These are phyloP conservation scores for Furcasterigmium sp. DNA, from an alignment of 2,329 filamentous ascomycete species.

Conservation along the genomic window DNA sequence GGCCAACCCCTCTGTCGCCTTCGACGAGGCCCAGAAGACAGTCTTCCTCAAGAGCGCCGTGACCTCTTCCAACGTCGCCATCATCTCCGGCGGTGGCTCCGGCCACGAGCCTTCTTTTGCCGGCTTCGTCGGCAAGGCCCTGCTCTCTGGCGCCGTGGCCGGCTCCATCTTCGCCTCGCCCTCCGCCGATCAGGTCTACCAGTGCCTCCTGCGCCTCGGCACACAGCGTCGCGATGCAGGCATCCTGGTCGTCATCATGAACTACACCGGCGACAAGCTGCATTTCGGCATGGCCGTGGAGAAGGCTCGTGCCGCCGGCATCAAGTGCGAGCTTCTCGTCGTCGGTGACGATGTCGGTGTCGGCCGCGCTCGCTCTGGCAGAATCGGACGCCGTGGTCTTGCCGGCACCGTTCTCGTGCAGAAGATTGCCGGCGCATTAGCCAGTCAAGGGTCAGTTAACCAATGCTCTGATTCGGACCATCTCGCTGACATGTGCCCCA, in stretches of 20 bases:
- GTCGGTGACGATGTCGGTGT: conserved; percentile 64
- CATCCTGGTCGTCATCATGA: conserved; percentile 89
- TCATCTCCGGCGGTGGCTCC: conserved; percentile 34
- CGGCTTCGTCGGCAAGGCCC: conserved; percentile 68
- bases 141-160: conserved; percentile 70
- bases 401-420: conserved; percentile 61
- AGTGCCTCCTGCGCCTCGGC: conserved; percentile 58
- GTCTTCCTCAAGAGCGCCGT: conserved; percentile 12
- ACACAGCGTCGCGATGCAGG: conserved; percentile 46
- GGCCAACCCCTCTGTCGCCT: conserved; percentile 19
- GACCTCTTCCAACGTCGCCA: neutral
- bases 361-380: conserved; percentile 54
- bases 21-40: conserved; percentile 19
- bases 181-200: conserved; percentile 66
- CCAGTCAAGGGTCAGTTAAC: conserved; percentile 18
- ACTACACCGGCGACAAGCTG: conserved; percentile 84
- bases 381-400: conserved; percentile 62
- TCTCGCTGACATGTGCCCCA: neutral
- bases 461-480: neutral
- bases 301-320: conserved; percentile 76
- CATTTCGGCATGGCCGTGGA: conserved; percentile 94
- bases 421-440: conserved; percentile 60
- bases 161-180: conserved; percentile 80
- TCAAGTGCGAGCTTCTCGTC: conserved; percentile 81
- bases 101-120: conserved; percentile 80